These are phyloP conservation scores for Sugiyamaella castrensis DNA, from an alignment of 1,139 yeast genomes.

Conservation along the genomic window DNA sequence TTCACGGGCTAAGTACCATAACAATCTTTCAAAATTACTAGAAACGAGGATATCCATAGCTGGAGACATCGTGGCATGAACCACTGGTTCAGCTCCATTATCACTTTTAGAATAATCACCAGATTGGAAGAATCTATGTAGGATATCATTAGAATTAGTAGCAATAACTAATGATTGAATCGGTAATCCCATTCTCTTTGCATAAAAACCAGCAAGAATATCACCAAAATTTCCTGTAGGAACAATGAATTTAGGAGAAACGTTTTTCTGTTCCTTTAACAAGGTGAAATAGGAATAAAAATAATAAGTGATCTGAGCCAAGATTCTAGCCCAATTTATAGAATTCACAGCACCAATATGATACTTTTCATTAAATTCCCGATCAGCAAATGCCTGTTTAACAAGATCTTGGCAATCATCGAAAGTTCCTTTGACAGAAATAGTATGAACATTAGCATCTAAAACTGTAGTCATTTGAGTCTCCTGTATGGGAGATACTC, in stretches of 20 bases:
- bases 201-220: conserved; percentile 93
- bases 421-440: conserved; percentile 92
- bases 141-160: conserved; percentile 91
- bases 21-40: conserved; percentile 90
- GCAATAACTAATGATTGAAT: conserved; percentile 84
- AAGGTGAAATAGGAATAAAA: conserved; percentile 87
- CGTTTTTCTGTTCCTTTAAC: conserved; percentile 37
- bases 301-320: conserved; percentile 96
- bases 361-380: conserved; percentile 78
- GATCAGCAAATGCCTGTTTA: conserved; percentile 87
- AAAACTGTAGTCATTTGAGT: conserved; percentile 98
- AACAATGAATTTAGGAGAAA: conserved; percentile 63
- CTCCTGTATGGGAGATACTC: conserved; percentile 97
- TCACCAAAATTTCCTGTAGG: conserved; percentile 99
- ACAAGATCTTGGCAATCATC: conserved; percentile 98
- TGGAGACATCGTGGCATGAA: conserved; percentile 88
- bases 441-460: conserved; percentile 88
- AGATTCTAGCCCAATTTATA: conserved; percentile 97
- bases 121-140: conserved; percentile 83
- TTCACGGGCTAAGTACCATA: conserved; percentile 89
- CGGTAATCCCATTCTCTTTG: conserved; percentile 94
- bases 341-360: conserved; percentile 98
- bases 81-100: conserved; percentile 52
- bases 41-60: conserved; percentile 98
- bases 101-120: conserved; percentile 67